Base-by-base conservation (phyloP, 345 rosid genomes). In the Moricandia moricandioides region DNA sequence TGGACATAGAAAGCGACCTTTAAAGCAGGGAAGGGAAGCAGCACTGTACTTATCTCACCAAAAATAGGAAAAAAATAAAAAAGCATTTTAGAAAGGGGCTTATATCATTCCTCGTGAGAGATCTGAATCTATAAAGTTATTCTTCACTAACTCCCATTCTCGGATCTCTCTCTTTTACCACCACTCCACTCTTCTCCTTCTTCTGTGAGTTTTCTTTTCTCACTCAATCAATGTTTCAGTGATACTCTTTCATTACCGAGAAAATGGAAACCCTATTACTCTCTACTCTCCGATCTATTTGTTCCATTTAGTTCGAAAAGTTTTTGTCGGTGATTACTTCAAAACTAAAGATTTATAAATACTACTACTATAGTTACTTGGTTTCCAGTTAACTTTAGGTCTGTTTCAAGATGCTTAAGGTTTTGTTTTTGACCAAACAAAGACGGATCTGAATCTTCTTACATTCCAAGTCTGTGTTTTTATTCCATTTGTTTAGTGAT, bases 61-160 rank as follows among this genome's bases (percentile, higher is more conserved):
- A n/a, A 18, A 29, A 43, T 62, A 55, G 75, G 31, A 9, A 76
- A 33, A 67, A 63, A 52, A 39, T 11, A 69, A 24, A 75, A 64
- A 37, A 45, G 29, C 24, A 21, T 21, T 76, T 17, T 11, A 18
- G 66, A 37, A 60, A 70, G 39, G 40, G 65, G 60, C 12, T n/a
- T 29, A 39, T 39, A 64, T 64, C 40, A 57, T 65, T 71, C 72
- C 49, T 68, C 57, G 31, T 24, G 14, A 58, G 45, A 77, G 81
- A 78, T 78, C 81, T 78, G 63, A 78, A 77, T 77, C 77, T 78
- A 2, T 40, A 63, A 65, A 71, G 56, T 47, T 55, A 12, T 18
- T 56, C 56, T 12, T 30, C 26, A 16, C 8, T 65, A 55, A 12
- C 45, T 37, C 39, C 45, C 79, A 62, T 76, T 62, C 80, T 70